Percentiles rank a stretch among this genome's conserved stretches.
phyloP scores from a whole-genome alignment of 768 basidiomycete species.

The Tubosaeta brunneosetosa region DNA sequence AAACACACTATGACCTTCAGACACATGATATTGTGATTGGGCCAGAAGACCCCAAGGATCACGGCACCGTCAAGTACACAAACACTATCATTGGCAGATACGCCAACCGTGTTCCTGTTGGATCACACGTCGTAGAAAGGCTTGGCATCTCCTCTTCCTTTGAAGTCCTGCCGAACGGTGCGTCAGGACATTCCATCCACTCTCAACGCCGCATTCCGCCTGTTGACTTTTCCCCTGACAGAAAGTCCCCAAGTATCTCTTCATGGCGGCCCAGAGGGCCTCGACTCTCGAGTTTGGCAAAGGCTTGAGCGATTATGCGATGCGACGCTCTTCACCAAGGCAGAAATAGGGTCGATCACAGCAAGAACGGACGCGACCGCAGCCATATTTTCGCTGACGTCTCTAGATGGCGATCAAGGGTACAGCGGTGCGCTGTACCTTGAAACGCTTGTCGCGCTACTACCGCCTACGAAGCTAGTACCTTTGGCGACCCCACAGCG shows the following conservation, averaged over 20 bases:
- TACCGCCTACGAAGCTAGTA: conserved; percentile 34
- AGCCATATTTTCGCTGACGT: conserved; percentile 54
- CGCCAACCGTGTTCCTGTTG: conserved; percentile 67
- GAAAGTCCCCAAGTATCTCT: conserved; percentile 57
- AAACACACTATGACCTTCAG: conserved; percentile 28
- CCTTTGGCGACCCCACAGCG: conserved; percentile 33
- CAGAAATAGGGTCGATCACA: conserved; percentile 47
- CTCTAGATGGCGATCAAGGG: conserved; percentile 66
- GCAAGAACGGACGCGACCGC: conserved; percentile 27
- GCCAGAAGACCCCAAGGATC: conserved; percentile 58
- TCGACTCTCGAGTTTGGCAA: conserved; percentile 54
- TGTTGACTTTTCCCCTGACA: conserved; percentile 14
- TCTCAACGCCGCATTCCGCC: not conserved
- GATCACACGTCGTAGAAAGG: conserved; percentile 47
- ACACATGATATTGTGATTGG: conserved; percentile 76
- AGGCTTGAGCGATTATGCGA: conserved; percentile 35
- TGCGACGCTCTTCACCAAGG: conserved; percentile 50
- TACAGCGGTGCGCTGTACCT: conserved; percentile 56
- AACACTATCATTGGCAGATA: conserved; percentile 73
- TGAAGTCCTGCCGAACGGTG: conserved; percentile 38
- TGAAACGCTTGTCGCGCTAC: conserved; percentile 53
- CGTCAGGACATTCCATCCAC: conserved; percentile 1
- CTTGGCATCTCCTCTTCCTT: conserved; percentile 48
- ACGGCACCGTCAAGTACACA: conserved; percentile 59
- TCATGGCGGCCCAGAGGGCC: conserved; percentile 67